Evolutionary conservation across 345 rosid species (phyloP), one percentile per base, ranked within the genome.

Genomic region (Aethionema arabicum): DNA sequence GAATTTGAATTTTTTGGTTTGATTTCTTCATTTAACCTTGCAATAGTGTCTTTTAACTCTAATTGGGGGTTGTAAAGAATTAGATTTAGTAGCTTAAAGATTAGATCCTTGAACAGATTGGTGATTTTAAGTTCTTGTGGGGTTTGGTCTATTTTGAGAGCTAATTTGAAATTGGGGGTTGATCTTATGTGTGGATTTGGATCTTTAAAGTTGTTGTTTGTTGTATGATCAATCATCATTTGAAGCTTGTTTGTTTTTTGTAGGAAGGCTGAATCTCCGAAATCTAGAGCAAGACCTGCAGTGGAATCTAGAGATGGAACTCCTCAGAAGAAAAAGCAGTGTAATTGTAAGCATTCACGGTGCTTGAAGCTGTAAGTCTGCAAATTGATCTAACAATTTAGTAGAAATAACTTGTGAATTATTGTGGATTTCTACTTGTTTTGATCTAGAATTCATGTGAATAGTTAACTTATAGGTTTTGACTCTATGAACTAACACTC

Each of bases 271-370:
- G 99, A 93, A 44, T 93, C 97, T 31, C 97, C 96, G 30, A 87
- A 83, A 50, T 74, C 87, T 30, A 90, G 82, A 64, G 62, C 90
- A 56, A 85, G 90, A 72, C 49, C 87, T 32, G 80, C 55, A 65
- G 70, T 67, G 52, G 99, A 90, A 52, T 65, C 73, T 43, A 90
- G 85, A 79, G 98, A 95, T 61, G 85, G 84, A 57, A 90, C 98
- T 32, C 95, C 98, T 49, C 86, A 82, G 84, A 95, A 87, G 83
- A 92, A 84, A 64, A 95, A 90, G 59, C 96, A 88, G 70, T 95
- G 97, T 67, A 95, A 95, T 63, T 95, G 99, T 70, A 90, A 86
- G 74, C 99, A 95, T 66, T 95, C 98, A 16, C 95, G 91, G 30
- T 90, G 96, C 81, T 83, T 95, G 84, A 95, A 95, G 80, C 74